A percentile compares a stretch with the other conserved stretches of the same genome.
phyloP scores from a whole-genome alignment of 108 stramenopile genomes.

The Stephanodiscus triporus region DNA sequence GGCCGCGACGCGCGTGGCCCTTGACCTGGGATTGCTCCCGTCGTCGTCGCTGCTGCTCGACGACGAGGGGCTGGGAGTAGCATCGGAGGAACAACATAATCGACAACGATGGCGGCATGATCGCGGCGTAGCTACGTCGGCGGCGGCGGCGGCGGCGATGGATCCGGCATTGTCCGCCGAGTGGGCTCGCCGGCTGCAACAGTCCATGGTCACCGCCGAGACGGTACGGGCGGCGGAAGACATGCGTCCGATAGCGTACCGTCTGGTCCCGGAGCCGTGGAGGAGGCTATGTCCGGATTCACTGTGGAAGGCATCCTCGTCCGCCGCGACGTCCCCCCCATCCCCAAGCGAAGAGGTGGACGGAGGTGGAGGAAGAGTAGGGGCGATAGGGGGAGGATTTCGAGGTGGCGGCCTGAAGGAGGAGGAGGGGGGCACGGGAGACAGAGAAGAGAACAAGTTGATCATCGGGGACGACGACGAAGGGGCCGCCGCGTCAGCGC shows the following conservation, averaged over 20 bases:
- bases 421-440: neutral
- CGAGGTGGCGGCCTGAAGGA: neutral
- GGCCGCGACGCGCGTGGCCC: slow-evolving; percentile 54
- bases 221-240: slow-evolving; percentile 60
- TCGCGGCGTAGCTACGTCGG: neutral
- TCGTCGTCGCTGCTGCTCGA: neutral
- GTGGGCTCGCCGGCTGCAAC: slow-evolving; percentile 57
- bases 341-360: neutral
- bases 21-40: slow-evolving; percentile 10
- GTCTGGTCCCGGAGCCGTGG: slow-evolving; percentile 76
- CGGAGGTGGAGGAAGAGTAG: too few relatives aligned
- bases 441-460: too few relatives aligned
- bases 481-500: too few relatives aligned
- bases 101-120: neutral
- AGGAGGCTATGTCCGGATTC: slow-evolving; percentile 57
- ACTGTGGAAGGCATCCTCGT: neutral
- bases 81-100: too few relatives aligned
- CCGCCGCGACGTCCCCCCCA: neutral
- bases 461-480: neutral
- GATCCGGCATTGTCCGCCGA: slow-evolving; percentile 53
- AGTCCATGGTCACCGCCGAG: slow-evolving; percentile 63
- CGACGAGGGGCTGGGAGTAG: too few relatives aligned
- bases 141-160: slow-evolving; percentile 20
- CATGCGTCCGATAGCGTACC: slow-evolving; percentile 76
- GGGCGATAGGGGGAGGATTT: neutral